These are phyloP conservation scores for Tuber indicum DNA, from an alignment of 495 filamentous ascomycete genomes.

Conservation along the genomic window DNA sequence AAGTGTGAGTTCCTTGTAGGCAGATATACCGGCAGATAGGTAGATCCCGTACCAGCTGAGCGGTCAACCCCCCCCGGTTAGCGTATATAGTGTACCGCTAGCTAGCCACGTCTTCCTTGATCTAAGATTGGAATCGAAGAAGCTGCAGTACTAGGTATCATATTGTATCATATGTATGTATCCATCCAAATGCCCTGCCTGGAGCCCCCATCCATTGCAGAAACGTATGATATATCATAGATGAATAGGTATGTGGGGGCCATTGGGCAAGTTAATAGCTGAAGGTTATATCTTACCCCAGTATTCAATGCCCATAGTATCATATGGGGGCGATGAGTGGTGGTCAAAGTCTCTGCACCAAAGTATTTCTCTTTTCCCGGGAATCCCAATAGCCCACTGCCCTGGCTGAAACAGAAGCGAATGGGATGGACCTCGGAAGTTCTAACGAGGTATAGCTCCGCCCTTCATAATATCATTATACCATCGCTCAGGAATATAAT, in stretches of 20 bases:
- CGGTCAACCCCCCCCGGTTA: background rate
- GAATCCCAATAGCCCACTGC: background rate
- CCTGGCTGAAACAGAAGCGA: background rate
- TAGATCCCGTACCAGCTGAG: too few relatives aligned
- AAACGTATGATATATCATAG: background rate
- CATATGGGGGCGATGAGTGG: background rate
- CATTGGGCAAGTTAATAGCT: background rate
- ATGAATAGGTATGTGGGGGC: background rate
- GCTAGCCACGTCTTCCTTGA: background rate
- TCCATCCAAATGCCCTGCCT: background rate
- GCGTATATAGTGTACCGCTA: background rate
- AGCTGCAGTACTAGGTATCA: background rate
- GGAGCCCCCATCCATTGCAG: background rate
- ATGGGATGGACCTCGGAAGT: background rate
- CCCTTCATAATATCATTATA: background rate
- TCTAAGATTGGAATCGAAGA: background rate
- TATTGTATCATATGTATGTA: background rate
- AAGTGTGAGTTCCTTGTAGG: background rate
- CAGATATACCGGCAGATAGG: background rate
- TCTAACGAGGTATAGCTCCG: background rate
- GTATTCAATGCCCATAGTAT: background rate
- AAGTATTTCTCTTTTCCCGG: background rate
- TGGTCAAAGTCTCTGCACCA: background rate
- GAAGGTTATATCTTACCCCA: background rate
- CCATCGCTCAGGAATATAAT: background rate